Base-by-base conservation (phyloP, 2,329 filamentous ascomycete genomes). In the Diaporthe australafricana region DNA sequence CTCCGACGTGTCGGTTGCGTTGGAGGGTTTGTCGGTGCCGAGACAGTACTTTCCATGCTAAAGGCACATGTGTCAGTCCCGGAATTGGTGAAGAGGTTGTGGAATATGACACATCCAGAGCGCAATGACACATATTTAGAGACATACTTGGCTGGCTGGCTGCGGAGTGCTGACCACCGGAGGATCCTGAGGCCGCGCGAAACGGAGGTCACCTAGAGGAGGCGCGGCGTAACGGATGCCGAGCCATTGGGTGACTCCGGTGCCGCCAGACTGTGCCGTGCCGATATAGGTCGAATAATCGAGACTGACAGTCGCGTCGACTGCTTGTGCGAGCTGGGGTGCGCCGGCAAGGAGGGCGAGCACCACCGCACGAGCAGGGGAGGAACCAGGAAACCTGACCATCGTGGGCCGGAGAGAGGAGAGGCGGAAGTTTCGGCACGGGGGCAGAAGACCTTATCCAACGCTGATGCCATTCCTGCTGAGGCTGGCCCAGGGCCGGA, bases 151-250 rank as follows among this genome's bases (percentile, higher is more conserved):
- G 22, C 84, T 82, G 30, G 92, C 91, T 70, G 84, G 76, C 69
- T 89, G 86, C 6, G 87, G 77, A 2, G 82, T 83, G 4, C 80
- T 70, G 25, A 84, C 81, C 3, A 79, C 76, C 0, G 82, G 73
- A 1, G 93, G 92, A 78, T 93, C 90, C 76, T 87, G 83, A 0
- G 93, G 92, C 20, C 89, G 89, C 70, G 85, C 84, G 77, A 94
- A 95, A 22, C 93, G 87, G 73, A 93, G 79, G 8, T 87, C 76
- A 1, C 90, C 91, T 1, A 92, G 71, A 0, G 93, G 93, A 17
- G 92, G 85, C 5, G 91, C 91, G 4, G 92, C 93, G 82, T 89
- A 96, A 55, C 92, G 88, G 74, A 96, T 89, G 1, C 92, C 93
- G 7, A 93, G 85, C 92, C 72, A 73, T 45, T 73, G 48, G 2